These are phyloP conservation scores for Cercospora citrullina DNA, from an alignment of 2,329 filamentous ascomycete genomes.

Conservation along the genomic window DNA sequence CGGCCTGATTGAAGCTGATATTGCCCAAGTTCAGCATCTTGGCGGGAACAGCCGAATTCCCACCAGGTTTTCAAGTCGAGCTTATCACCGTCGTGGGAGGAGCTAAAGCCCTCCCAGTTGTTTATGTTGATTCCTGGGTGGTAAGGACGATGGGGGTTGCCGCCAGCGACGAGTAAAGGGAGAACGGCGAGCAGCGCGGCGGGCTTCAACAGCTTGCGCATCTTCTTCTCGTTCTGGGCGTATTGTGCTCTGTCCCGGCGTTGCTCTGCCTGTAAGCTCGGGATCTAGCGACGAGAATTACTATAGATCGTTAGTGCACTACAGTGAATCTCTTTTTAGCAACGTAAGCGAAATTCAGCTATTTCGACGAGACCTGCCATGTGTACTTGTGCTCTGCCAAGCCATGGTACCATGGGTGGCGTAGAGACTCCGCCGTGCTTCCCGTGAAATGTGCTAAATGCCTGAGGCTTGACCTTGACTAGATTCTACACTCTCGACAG, in stretches of 20 bases:
- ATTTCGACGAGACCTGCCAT: neutral
- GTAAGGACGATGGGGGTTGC: neutral
- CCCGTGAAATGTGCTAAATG: neutral
- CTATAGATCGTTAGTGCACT: neutral
- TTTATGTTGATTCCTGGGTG: neutral
- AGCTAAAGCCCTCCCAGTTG: neutral
- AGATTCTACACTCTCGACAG: neutral
- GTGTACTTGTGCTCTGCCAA: conserved; percentile 3
- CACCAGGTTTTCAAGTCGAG: conserved; percentile 1
- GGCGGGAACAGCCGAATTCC: conserved; percentile 5
- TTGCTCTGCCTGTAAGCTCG: neutral
- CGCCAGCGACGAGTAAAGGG: neutral
- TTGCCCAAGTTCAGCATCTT: conserved; percentile 2
- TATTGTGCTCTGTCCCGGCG: neutral
- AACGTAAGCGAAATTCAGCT: neutral
- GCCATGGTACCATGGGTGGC: neutral
- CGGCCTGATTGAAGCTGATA: neutral
- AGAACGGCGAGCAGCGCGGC: neutral
- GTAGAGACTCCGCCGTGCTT: neutral
- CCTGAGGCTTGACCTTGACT: neutral
- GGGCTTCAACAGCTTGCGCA: neutral
- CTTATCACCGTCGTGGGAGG: neutral
- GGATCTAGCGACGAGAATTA: neutral
- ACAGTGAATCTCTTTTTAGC: neutral
- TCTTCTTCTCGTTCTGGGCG: neutral